These are phyloP conservation scores for Fistulifera pelliculosa DNA, from an alignment of 108 stramenopile genomes.

Conservation along the genomic window DNA sequence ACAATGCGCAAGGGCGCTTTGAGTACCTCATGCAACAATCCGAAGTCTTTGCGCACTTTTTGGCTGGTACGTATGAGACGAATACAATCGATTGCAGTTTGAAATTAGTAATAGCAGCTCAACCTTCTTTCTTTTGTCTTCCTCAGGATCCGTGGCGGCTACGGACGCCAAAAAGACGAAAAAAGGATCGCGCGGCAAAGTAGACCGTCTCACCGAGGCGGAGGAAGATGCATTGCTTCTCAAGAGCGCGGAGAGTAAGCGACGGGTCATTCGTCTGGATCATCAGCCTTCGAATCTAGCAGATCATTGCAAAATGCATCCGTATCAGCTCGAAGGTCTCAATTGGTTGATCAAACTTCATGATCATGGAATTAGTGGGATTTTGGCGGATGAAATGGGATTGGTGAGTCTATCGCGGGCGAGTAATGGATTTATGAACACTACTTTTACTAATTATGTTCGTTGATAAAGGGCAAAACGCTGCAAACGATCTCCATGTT, in stretches of 20 bases:
- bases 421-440: not conserved
- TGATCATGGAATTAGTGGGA: conserved; percentile 98
- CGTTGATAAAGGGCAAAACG: conserved; percentile 74
- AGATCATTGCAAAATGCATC: conserved; percentile 84
- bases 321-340: conserved; percentile 97
- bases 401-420: not conserved
- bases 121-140: conserved; percentile 17
- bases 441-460: too few relatives aligned
- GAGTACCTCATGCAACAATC: conserved; percentile 90
- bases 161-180: conserved; percentile 19
- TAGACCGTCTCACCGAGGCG: conserved; percentile 86
- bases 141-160: conserved; percentile 46
- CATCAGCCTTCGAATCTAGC: conserved; percentile 83
- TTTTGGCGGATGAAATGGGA: conserved; percentile 94
- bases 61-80: conserved; percentile 70
- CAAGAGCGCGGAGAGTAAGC: conserved; percentile 73
- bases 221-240: conserved; percentile 95
- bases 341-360: conserved; percentile 99
- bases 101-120: too few relatives aligned
- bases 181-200: conserved; percentile 53
- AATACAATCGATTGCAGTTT: too few relatives aligned
- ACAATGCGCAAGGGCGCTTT: conserved; percentile 43
- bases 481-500: conserved; percentile 92
- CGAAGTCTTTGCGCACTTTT: conserved; percentile 98
- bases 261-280: conserved; percentile 78